Conservation (phyloP, 2,329 filamentous ascomycete species). For the Raffaelea arxii region DNA sequence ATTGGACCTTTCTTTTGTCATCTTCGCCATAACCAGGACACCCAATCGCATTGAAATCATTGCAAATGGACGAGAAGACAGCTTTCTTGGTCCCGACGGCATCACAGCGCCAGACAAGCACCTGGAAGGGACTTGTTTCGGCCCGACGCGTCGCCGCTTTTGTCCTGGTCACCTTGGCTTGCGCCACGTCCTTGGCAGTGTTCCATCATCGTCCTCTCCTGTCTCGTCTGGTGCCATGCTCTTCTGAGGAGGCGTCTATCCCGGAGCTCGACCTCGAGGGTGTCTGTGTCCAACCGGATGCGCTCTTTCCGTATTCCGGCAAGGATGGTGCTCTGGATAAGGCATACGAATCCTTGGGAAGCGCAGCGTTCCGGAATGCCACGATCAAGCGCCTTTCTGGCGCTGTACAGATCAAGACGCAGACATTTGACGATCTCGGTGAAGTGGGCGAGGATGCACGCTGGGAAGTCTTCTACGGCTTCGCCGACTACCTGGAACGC, state of each 20-base stretch:
- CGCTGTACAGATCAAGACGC: slow-evolving; percentile 22
- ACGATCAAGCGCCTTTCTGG: slow-evolving; percentile 18
- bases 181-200: background rate
- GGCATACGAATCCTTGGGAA: slow-evolving; percentile 2
- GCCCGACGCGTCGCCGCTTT: background rate
- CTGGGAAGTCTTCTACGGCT: slow-evolving; percentile 48
- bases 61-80: background rate
- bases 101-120: background rate
- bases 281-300: slow-evolving; percentile 6
- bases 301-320: slow-evolving; percentile 2
- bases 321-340: slow-evolving; percentile 1
- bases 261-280: background rate
- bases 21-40: too few relatives aligned
- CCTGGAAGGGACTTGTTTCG: background rate
- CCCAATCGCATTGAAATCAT: too few relatives aligned
- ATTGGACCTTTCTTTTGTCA: too few relatives aligned
- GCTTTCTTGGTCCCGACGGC: background rate
- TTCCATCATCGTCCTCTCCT: too few relatives aligned
- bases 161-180: background rate
- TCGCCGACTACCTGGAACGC: slow-evolving; percentile 37
- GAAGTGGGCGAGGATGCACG: slow-evolving; percentile 42
- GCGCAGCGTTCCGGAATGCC: slow-evolving; percentile 14
- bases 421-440: slow-evolving; percentile 34
- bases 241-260: background rate
- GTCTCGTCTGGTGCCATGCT: too few relatives aligned